Evolutionary conservation across 2,329 filamentous ascomycete species (phyloP), one percentile per base, ranked within the genome.

Genomic region (Penicillium sp.): DNA sequence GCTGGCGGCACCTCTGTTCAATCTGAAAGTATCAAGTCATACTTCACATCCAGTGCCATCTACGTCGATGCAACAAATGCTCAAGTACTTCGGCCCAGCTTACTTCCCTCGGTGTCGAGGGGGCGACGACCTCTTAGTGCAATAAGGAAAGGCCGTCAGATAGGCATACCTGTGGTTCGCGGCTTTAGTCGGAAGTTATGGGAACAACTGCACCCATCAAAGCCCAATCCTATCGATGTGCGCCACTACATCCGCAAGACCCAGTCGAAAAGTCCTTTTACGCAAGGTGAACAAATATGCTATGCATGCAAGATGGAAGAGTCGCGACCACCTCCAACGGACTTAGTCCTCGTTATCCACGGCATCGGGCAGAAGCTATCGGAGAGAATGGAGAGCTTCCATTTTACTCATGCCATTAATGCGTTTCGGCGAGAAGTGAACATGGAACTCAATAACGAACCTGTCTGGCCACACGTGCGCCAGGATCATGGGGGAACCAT

Each of bases 311-410:
- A 81, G 69, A 77, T 84, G 63, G 80, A 90, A 70, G 81, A 85
- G 69, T 78, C 84, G 40, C 80, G 80, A 28, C 86, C 86, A 1
- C 85, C 86, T 58, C 89, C 96, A 5, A 93, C 89, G 0, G 94
- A 99, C 68, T 79, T 99, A 8, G 84, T 97, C 1, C 80, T 99
- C 5, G 90, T 97, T 10, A 89, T 94, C 41, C 94, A 99, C 67
- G 94, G 94, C 2, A 97, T 99, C 61, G 94, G 94, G 0, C 94
- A 99, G 72, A 97, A 99, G 71, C 82, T 97, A 47, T 95, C 92
- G 0, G 91, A 99, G 70, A 83, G 92, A 12, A 90, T 97, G 58
- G 93, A 97, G 73, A 96, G 91, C 65, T 99, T 92, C 66, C 91
- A 97, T 72, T 99, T 99, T 67, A 99, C 94, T 0, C 93, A 97